These are phyloP conservation scores for Primulina tabacum DNA, from an alignment of 257 asterid genomes.

Conservation along the genomic window DNA sequence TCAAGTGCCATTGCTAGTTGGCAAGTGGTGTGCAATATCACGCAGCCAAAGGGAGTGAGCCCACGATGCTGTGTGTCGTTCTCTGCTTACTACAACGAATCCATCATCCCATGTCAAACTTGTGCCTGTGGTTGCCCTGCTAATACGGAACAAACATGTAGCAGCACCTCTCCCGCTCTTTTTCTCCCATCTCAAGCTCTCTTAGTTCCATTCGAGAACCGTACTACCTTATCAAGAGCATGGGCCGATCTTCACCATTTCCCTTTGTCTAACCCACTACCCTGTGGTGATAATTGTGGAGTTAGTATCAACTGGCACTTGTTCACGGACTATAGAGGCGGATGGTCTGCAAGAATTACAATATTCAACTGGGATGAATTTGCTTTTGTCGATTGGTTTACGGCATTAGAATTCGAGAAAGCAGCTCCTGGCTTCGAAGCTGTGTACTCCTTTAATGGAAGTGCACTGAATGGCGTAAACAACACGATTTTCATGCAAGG, in stretches of 20 bases:
- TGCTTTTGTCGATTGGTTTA: slow-evolving; percentile 72
- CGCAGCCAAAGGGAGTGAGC: slow-evolving; percentile 55
- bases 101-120: slow-evolving; percentile 78
- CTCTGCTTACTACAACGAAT: slow-evolving; percentile 86
- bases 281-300: slow-evolving; percentile 85
- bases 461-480: slow-evolving; percentile 42
- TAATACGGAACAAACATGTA: slow-evolving; percentile 42
- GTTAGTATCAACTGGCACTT: slow-evolving; percentile 90
- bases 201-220: slow-evolving; percentile 72
- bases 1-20: slow-evolving; percentile 73
- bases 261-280: slow-evolving; percentile 62
- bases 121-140: slow-evolving; percentile 85
- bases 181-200: slow-evolving; percentile 84
- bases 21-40: slow-evolving; percentile 93
- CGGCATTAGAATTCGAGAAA: slow-evolving; percentile 62
- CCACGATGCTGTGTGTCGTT: slow-evolving; percentile 91
- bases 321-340: slow-evolving; percentile 69
- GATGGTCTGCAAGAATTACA: slow-evolving; percentile 91
- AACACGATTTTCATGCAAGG: slow-evolving; percentile 91
- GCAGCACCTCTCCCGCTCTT: slow-evolving; percentile 55
- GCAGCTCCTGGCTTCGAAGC: slow-evolving; percentile 67
- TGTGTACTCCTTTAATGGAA: slow-evolving; percentile 85
- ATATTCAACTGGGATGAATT: slow-evolving; percentile 85
- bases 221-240: slow-evolving; percentile 50
- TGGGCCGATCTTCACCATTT: slow-evolving; percentile 78